These are phyloP conservation scores for Cryphonectria parasitica DNA, from an alignment of 2,329 filamentous ascomycete species.

Conservation along the genomic window DNA sequence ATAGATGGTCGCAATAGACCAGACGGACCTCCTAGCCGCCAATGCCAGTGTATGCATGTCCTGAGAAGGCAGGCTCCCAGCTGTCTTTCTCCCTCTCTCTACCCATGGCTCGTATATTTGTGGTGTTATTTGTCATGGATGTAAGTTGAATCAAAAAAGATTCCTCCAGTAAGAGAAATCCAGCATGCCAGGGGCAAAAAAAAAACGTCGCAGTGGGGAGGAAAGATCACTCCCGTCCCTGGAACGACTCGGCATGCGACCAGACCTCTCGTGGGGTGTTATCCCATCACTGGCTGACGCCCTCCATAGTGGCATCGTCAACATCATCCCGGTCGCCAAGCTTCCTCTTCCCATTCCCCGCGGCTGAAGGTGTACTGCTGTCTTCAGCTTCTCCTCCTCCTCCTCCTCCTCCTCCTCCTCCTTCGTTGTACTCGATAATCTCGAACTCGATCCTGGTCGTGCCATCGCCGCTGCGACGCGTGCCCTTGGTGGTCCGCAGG, in stretches of 20 bases:
- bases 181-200: too few relatives aligned
- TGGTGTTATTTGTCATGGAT: background rate
- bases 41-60: background rate
- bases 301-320: conserved; percentile 20
- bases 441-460: conserved; percentile 78
- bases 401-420: conserved; percentile 35
- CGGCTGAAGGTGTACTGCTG: conserved; percentile 36
- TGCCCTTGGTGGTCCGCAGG: conserved; percentile 61
- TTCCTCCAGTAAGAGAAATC: background rate
- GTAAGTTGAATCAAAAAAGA: background rate
- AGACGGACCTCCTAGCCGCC: background rate
- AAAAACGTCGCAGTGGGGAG: background rate
- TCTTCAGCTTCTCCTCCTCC: conserved; percentile 33
- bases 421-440: conserved; percentile 72
- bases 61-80: background rate
- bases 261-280: background rate
- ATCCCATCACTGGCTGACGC: conserved; percentile 10
- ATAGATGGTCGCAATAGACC: background rate
- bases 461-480: conserved; percentile 64
- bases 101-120: background rate
- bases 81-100: too few relatives aligned
- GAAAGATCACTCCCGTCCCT: background rate
- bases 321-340: conserved; percentile 46
- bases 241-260: background rate
- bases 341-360: conserved; percentile 56